Conservation (phyloP, 768 basidiomycete genomes). For the Rhodotorula graminis region DNA sequence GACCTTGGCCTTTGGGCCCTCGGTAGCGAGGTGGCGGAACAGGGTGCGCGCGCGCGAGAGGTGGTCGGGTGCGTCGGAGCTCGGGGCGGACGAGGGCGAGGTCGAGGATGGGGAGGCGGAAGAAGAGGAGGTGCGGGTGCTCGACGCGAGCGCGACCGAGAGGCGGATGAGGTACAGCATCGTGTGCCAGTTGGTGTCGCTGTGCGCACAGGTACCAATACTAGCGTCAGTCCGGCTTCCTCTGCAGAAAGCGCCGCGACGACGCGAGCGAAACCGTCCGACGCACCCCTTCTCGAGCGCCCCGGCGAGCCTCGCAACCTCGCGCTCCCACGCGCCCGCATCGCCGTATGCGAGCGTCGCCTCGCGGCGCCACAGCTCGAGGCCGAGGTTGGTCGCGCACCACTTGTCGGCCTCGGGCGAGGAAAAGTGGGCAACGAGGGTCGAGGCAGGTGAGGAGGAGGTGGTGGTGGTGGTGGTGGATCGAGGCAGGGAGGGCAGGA, state of each 20-base stretch:
- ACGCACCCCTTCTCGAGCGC: conserved; percentile 33
- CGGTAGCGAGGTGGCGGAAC: conserved; percentile 19
- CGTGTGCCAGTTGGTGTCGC: conserved; percentile 44
- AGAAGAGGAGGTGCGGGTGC: not conserved
- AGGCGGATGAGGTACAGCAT: conserved; percentile 36
- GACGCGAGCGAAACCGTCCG: not conserved
- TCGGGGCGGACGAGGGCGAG: not conserved
- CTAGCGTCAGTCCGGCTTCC: not conserved
- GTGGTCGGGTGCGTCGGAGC: conserved; percentile 1
- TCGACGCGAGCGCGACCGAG: conserved; percentile 23
- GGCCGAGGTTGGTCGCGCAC: conserved; percentile 29
- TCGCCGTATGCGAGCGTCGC: conserved; percentile 19
- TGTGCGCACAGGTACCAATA: not conserved
- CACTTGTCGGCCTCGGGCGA: conserved; percentile 27
- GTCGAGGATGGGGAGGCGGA: not conserved
- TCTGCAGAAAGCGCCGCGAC: rapidly evolving
- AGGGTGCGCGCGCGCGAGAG: conserved; percentile 1
- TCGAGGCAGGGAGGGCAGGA: conserved; percentile 24
- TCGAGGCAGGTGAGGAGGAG: not conserved
- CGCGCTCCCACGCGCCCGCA: conserved; percentile 8
- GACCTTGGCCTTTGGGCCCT: conserved; percentile 51
- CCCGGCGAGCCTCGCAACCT: conserved; percentile 5
- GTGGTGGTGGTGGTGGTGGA: not conserved
- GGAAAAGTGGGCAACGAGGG: conserved; percentile 22
- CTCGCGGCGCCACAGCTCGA: conserved; percentile 40